Evolutionary conservation across 768 basidiomycete species (phyloP), one percentile per base, ranked within the genome.

Genomic region (Leucosporidium scottii): DNA sequence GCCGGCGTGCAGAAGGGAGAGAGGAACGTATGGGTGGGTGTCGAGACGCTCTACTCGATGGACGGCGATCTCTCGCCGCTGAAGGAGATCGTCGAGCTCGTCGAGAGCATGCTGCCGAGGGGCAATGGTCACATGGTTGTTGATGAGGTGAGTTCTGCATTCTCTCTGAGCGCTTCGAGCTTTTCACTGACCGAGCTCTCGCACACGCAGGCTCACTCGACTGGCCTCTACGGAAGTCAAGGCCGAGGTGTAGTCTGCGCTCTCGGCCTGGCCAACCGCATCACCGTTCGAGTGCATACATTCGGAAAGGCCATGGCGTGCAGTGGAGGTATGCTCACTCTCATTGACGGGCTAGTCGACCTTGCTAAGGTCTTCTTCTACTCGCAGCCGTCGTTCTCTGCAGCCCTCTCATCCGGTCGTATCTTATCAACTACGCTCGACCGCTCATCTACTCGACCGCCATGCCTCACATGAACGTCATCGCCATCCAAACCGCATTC

Each of bases 1-100:
- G 56, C 66, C 2, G 85, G 84, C 0, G 76, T 79, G 31, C 69
- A 70, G 47, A 86, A 81, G 72, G 73, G 71, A 17, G 20, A 31
- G 27, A 61, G 58, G 56, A 64, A 66, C 34, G 70, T 90, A 4
- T 96, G 93, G 75, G 78, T 98, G 18, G 86, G 90, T 0, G 86
- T 96, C 10, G 94, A 98, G 81, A 87, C 85, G 48, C 78, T 97
- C 55, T 97, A 97, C 73, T 90, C 87, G 65, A 98, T 98, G 94
- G 94, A 98, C 72, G 94, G 94, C 20, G 94, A 92, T 31, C 83
- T 94, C 67, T 83, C 88, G 0, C 92, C 91, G 0, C 80, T 98
- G 34, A 62, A 62, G 21, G 83, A 84, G 53, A 86, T 96, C 57
- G 83, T 87, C 47, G 82, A 84, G 31, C 74, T 83, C 4, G 74